Base-by-base conservation (phyloP, 2,329 filamentous ascomycete species). In the Diaporthe sp. region DNA sequence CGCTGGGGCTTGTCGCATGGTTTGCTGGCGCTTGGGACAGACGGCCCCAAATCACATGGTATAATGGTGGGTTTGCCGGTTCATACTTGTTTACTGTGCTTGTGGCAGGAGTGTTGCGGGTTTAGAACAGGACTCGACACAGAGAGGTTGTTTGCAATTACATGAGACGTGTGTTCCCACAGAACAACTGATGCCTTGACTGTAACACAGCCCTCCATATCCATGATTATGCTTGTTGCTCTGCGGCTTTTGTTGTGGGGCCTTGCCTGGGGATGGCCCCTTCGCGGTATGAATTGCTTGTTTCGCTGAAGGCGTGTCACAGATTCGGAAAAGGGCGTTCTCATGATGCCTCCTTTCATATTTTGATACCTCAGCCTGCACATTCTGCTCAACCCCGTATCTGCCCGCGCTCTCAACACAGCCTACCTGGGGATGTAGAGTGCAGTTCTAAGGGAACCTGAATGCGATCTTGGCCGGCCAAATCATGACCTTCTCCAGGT, bases 401-500 rank as follows among this genome's bases (percentile, higher is more conserved):
- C 31, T 13, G 22, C 34, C 8, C 3, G 4, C n/a, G 3, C 12
- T n/a, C 17, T 39, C 15, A 58, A 25, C 17, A 31, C 6, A 9
- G n/a, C 61, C 72, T 1, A 19, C 25, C 12, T 13, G 31, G 31
- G 31, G 31, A 31, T 31, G 31, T 31, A 4, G 8, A 12, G 22
- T 39, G 65, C 31, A 68, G 22, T 28, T 13, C 28, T 77, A 83
- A 37, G 81, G 80, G 31, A 81, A 78, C 69, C 85, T 83, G 76
- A 87, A 86, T 34, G 85, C 85, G 77, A 84, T 84, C 76, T 86
- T 85, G 79, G 85, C 84, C 22, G 89, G 87, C 78, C 87, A 88
- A 74, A 91, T 88, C 79, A 89, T 86, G 72, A 84, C 83, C 79
- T 94, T 94, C 49, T 92, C 89, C 75, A 94, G 81, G 86, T 98